Evolutionary conservation across 1,284 basidiomycete species (phyloP).

Genomic region (Cerrena zonata): DNA sequence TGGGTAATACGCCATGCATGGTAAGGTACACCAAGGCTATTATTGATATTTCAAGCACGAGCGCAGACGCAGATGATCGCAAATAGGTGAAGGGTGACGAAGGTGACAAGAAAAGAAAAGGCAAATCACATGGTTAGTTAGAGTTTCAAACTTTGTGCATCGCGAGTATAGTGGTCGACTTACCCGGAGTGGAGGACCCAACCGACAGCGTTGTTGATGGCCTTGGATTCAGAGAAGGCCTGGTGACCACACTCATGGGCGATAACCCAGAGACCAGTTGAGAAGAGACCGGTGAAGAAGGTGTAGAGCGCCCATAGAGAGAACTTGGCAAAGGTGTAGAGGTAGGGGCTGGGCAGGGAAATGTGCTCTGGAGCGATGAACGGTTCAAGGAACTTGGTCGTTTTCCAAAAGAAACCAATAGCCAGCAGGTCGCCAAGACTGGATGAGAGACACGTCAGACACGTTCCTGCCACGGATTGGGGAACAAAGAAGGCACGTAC

Average conservation of each 20-base stretch:
- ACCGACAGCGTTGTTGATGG: conserved; percentile 89
- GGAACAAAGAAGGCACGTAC: conserved; percentile 35
- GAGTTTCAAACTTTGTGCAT: too few relatives aligned
- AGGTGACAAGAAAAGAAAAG: neutral
- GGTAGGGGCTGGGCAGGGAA: conserved; percentile 54
- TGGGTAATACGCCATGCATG: conserved; percentile 98
- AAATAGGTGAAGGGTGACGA: too few relatives aligned
- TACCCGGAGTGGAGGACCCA: conserved; percentile 91
- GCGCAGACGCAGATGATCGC: too few relatives aligned
- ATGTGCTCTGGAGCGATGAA: conserved; percentile 53
- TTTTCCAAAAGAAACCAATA: conserved; percentile 67
- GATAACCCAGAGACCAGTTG: conserved; percentile 91
- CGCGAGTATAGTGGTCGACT: conserved; percentile 12
- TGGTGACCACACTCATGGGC: conserved; percentile 94
- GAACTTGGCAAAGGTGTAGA: conserved; percentile 62
- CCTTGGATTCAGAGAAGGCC: conserved; percentile 92
- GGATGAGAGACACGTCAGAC: conserved; percentile 14
- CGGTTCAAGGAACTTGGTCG: conserved; percentile 64
- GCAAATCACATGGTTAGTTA: conserved; percentile 27
- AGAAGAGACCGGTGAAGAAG: conserved; percentile 81
- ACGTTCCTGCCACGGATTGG: conserved; percentile 8
- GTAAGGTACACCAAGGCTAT: conserved; percentile 88
- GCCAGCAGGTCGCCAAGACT: conserved; percentile 75
- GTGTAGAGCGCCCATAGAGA: conserved; percentile 80
- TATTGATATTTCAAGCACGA: neutral